Evolutionary conservation across 164 flowering plant species (phyloP), one percentile per base, ranked within the genome.

Genomic region (Magnolia officinalis): DNA sequence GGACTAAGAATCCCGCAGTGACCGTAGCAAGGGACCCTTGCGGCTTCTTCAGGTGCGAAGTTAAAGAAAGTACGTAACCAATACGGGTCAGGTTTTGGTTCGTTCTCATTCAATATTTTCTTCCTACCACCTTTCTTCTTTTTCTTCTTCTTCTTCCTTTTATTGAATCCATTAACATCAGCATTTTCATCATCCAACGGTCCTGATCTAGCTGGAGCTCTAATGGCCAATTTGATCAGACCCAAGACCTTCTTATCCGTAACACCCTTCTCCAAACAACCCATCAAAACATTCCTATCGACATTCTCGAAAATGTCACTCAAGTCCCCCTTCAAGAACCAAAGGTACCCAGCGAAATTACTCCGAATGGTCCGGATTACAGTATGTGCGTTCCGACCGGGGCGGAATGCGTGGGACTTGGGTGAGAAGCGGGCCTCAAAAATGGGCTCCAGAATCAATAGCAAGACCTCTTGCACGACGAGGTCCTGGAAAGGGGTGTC

Each of bases 71-170:
- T 87, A 75, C 98, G 87, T 78, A 96, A 75, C 99, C 99, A 96
- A 82, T 89, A 96, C 2, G 98, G 99, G 78, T 96, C 99, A 0
- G 99, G 99, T 79, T 96, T 96, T 1, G 95, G 93, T 79, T 92
- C 98, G 85, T 96, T 84, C 70, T 83, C 89, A 70, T 87, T 86
- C 78, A 94, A 77, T 78, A 90, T 77, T 82, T 79, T 92, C 87
- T 86, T 92, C 85, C 77, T 90, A 21, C 67, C 86, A 72, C 85
- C 84, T 72, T 83, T 90, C 78, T 75, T 85, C 82, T 84, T 85
- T 80, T 82, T 86, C 77, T 81, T 87, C 83, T 77, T 86, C 81
- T 65, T 87, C 76, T 72, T 78, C 75, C 72, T 80, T 63, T 45
- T 78, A 21, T 51, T 70, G 31, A 26, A 29, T 51, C 78, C 81